Evolutionary conservation across 176 grass and related monocot genomes (phyloP).

Genomic region (Echinochloa phyllopogon): DNA sequence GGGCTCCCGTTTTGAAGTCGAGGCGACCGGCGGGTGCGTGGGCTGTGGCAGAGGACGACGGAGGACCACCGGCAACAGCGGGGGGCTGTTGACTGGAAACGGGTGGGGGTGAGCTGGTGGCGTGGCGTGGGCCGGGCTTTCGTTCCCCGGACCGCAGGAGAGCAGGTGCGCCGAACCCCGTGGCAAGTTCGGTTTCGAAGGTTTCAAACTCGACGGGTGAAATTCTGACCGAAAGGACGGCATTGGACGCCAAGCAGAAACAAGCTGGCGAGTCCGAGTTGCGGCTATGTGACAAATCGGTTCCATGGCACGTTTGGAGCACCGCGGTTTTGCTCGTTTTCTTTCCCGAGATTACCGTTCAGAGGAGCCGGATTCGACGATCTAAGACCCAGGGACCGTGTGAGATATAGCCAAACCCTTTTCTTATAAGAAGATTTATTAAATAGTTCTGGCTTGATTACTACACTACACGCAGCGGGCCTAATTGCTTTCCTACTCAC

Average conservation of each 20-base stretch:
- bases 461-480: too few relatives aligned
- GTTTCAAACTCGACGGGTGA: conserved; percentile 14
- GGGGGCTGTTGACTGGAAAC: neutral
- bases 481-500: too few relatives aligned
- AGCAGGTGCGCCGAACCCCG: neutral
- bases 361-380: too few relatives aligned
- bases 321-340: too few relatives aligned
- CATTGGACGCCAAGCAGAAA: neutral
- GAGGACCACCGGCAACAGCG: conserved; percentile 25
- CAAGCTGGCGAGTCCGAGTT: neutral
- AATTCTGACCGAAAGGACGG: neutral
- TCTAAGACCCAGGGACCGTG: too few relatives aligned
- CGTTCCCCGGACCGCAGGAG: conserved; percentile 13
- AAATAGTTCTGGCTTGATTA: too few relatives aligned
- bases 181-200: neutral
- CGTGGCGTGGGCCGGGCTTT: neutral
- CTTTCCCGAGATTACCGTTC: too few relatives aligned
- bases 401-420: too few relatives aligned
- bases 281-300: too few relatives aligned
- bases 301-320: too few relatives aligned
- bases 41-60: too few relatives aligned
- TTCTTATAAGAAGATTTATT: too few relatives aligned
- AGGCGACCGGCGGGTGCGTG: neutral
- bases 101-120: neutral
- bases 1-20: conserved; percentile 29